Evolutionary conservation across 345 rosid genomes (phyloP), one percentile per base, ranked within the genome.

Genomic region (Rhodamnia rubescens): DNA sequence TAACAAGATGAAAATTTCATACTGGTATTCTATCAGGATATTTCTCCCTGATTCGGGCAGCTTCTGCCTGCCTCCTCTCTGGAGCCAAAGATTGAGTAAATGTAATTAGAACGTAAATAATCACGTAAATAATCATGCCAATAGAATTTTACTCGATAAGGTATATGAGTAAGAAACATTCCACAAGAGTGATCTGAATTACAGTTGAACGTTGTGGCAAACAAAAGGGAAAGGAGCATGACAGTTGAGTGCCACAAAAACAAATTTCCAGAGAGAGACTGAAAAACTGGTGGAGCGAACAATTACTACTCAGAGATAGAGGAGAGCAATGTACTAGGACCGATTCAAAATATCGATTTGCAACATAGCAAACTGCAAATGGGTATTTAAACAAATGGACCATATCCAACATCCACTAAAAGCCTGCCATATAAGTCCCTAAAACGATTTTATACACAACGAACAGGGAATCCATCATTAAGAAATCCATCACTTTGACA

Each of bases 11-110:
- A 47, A 22, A 21, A 59, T 51, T 85, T 53, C 93, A 85, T 91
- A 93, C 95, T 6, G 95, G 95, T 81, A 93, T 93, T 91, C 95
- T 93, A 83, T 93, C 95, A n/a, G 95, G 95, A 88, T 93, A 93
- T 86, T 92, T 93, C 86, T 93, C 95, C 89, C 95, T 92, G 84
- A 93, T 93, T 53, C 94, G 93, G 52, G 88, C 89, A 64, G 95
- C 89, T 89, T 93, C 95, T 1, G 95, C 94, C 89, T 93, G 95
- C 91, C 95, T 91, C 90, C 94, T 92, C 83, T 93, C 95, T 93
- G 90, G 50, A 36, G 47, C 47, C 80, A 69, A 69, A 69, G 7
- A 69, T 69, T 0, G 26, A 36, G 20, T 18, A 69, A 36, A 36
- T 18, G 47, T 4, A 36, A 69, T 40, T 0, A 69, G 13, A 69